These are phyloP conservation scores for Exophiala lecanii-corni DNA, from an alignment of 2,329 filamentous ascomycete genomes.

Conservation along the genomic window DNA sequence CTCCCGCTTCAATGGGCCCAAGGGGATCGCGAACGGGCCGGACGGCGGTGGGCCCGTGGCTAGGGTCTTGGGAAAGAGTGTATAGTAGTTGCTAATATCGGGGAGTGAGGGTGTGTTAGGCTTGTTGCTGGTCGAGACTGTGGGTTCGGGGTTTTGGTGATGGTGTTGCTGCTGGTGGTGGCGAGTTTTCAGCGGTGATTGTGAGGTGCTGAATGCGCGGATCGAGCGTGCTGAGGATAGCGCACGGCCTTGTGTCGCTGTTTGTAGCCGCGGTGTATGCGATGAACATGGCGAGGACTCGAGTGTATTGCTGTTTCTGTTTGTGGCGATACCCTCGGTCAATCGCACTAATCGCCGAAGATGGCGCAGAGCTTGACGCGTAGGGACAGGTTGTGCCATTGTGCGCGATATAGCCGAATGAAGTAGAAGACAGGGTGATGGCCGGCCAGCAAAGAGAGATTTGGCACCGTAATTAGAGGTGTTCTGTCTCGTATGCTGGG, in stretches of 20 bases:
- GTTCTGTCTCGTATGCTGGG: no score
- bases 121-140: no score
- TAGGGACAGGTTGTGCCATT: constrained; percentile 15
- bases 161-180: constrained; percentile 3
- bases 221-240: background rate
- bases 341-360: constrained; percentile 15
- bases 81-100: constrained; percentile 62
- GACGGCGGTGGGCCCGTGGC: constrained; percentile 70
- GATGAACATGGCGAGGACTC: background rate
- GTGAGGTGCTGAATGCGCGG: constrained; percentile 11
- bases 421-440: no score
- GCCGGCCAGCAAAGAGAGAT: no score
- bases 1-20: constrained; percentile 68
- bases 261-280: no score
- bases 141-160: background rate
- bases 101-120: no score
- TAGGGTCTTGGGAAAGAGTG: constrained; percentile 78
- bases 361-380: constrained; percentile 17
- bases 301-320: background rate
- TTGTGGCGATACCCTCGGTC: constrained; percentile 3
- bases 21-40: constrained; percentile 71
- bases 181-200: background rate
- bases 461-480: no score
- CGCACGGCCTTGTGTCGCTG: background rate
- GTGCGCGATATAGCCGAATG: no score